Base-by-base conservation (phyloP, 768 basidiomycete genomes). In the Strobilomyces confusus region DNA sequence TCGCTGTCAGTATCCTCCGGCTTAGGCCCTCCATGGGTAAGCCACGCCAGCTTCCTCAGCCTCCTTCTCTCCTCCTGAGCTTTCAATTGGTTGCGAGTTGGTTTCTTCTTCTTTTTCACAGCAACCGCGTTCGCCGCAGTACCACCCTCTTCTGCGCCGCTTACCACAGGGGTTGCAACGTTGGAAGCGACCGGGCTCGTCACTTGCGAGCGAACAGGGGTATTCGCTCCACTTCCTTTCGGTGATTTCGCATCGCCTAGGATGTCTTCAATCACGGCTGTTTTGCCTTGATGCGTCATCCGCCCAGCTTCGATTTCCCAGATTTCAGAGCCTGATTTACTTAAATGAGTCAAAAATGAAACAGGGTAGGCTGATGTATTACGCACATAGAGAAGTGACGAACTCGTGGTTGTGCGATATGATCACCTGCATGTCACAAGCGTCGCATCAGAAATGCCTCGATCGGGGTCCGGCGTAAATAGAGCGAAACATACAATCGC, bases 381-480 rank as follows among this genome's bases (percentile, higher is more conserved):
- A 78, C 87, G 67, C 67, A 91, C 89, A 91, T 47, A 93, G 75
- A 13, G 90, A 85, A 33, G 80, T 76, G 14, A 93, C 87, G 59
- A 92, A 94, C 75, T 93, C 91, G 60, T 84, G 76, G 72, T 95
- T 95, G 77, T 97, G 95, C 30, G 93, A 97, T 68, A 98, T 98
- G 75, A 97, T 97, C 64, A 93, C 85, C 87, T 89, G 61, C 15
- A 43, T 37, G 44, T 34, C 64, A 42, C 49, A 44, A 45, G 49
- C 40, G 44, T 61, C 58, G 60, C 58, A 51, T 60, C 46, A 58
- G 57, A 36, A 25, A 40, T 20, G 20, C 15, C 50, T 56, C 53
- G 43, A 59, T 64, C 49, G 48, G 49, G 55, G 34, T 49, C 51
- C 51, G 30, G 33, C 15, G 42, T 54, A 60, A 55, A 58, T 50